A percentile compares a stretch with the other conserved stretches of the same genome.
phyloP scores from a whole-genome alignment of 2,329 filamentous ascomycete species.

The Aspergillus sp. region DNA sequence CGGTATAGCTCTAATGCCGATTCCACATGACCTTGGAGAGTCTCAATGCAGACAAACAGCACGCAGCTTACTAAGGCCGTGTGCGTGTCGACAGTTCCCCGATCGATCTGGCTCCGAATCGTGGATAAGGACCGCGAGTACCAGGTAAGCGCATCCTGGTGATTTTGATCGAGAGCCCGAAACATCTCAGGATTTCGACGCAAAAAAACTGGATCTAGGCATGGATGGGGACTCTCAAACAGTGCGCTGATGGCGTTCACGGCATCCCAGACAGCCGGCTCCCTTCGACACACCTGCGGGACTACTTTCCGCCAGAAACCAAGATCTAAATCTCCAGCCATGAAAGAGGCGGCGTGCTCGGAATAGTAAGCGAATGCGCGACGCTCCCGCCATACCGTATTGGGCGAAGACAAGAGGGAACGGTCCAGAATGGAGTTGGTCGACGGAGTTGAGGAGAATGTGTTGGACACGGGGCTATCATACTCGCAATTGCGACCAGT shows the following conservation, averaged over 20 bases:
- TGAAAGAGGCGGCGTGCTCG: constrained; percentile 27
- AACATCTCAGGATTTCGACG: not conserved
- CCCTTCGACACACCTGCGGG: constrained; percentile 34
- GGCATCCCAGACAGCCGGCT: constrained; percentile 41
- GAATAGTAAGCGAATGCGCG: constrained; percentile 42
- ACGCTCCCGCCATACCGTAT: constrained; percentile 31
- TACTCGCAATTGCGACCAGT: constrained; percentile 36
- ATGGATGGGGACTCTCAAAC: constrained; percentile 28
- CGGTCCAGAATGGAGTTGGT: constrained; percentile 4
- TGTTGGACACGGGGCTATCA: constrained; percentile 6
- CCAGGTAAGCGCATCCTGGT: constrained; percentile 29
- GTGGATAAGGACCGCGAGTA: constrained; percentile 32
- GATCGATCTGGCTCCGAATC: constrained; percentile 25
- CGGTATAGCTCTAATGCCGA: constrained; percentile 29
- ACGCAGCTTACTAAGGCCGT: constrained; percentile 33
- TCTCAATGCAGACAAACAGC: constrained; percentile 36
- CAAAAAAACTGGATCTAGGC: constrained; percentile 6
- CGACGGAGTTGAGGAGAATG: constrained; percentile 8
- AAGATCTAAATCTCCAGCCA: constrained; percentile 36
- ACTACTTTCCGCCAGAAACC: constrained; percentile 38
- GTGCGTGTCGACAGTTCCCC: constrained; percentile 23
- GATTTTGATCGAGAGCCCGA: constrained; percentile 15
- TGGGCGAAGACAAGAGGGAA: constrained; percentile 20
- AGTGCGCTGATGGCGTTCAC: constrained; percentile 37
- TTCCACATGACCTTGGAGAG: constrained; percentile 23